phyloP scores from a whole-genome alignment of 345 rosid genomes.

The Euclidium syriacum region DNA sequence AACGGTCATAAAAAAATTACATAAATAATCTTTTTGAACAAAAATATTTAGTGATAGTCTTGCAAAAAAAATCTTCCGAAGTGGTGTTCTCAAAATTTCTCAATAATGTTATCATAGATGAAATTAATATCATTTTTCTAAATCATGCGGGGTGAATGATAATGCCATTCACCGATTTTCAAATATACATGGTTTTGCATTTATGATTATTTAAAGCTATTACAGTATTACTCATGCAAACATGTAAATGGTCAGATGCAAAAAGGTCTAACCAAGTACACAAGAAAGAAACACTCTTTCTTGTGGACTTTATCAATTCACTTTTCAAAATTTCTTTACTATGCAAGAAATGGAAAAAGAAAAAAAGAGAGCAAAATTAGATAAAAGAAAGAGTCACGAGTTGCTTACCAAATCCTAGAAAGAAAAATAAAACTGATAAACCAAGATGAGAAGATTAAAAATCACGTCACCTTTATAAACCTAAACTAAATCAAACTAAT shows the following conservation, averaged over 20 bases:
- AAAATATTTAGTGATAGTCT: no score
- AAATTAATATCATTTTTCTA: no score
- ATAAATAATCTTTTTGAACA: no score
- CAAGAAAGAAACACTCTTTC: constrained; percentile 13
- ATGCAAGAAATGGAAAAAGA: constrained; percentile 1
- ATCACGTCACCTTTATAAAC: constrained; percentile 24
- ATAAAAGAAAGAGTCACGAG: constrained; percentile 26
- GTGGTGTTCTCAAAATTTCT: no score
- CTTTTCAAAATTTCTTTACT: neutral
- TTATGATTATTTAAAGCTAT: no score
- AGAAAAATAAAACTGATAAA: constrained; percentile 15
- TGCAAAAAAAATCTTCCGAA: no score
- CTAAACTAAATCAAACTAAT: constrained; percentile 3
- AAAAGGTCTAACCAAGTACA: neutral
- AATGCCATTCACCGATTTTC: no score
- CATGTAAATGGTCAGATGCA: neutral
- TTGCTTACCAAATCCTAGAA: constrained; percentile 24
- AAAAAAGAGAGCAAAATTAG: constrained; percentile 1
- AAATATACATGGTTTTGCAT: no score
- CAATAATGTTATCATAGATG: no score
- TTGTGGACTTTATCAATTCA: constrained; percentile 25
- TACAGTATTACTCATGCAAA: no score
- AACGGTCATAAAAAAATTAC: no score
- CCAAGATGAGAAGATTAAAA: constrained; percentile 27
- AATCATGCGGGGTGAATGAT: no score